Evolutionary conservation across 495 filamentous ascomycete genomes (phyloP).

Genomic region (Xylaria sp.): DNA sequence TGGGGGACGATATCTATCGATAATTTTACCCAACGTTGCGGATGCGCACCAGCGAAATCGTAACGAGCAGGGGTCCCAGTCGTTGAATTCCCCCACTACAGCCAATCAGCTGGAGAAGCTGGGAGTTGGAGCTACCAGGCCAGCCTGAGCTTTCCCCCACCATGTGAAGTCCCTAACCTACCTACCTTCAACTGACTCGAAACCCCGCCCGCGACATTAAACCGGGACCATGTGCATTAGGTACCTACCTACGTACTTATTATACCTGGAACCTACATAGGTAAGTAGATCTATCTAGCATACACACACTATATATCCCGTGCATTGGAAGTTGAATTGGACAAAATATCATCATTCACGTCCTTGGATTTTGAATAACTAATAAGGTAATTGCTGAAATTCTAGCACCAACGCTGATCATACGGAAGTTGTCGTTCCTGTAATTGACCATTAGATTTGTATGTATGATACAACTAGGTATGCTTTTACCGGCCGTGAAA

Average conservation of each 20-base stretch:
- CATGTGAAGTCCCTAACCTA: neutral
- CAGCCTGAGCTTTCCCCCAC: neutral
- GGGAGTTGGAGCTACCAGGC: neutral
- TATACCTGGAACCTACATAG: too few species aligned
- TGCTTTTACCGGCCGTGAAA: neutral
- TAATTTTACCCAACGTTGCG: constrained; percentile 24
- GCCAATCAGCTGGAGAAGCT: constrained; percentile 8
- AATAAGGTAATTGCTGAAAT: neutral
- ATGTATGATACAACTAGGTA: constrained; percentile 11
- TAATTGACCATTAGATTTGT: neutral
- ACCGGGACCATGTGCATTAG: too few species aligned
- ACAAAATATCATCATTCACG: neutral
- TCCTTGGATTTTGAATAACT: neutral
- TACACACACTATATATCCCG: too few species aligned
- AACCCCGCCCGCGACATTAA: neutral
- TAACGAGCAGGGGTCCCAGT: neutral
- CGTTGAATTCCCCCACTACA: neutral
- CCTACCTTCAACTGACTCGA: constrained; percentile 3
- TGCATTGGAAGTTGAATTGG: too few species aligned
- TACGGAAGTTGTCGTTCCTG: neutral
- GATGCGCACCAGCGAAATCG: constrained; percentile 22
- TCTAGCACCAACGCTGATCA: neutral
- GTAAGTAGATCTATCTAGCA: too few species aligned
- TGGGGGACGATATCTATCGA: neutral
- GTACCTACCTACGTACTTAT: too few species aligned